Conservation (phyloP, 305 asterid genomes). For the Fraxinus baroniana region DNA sequence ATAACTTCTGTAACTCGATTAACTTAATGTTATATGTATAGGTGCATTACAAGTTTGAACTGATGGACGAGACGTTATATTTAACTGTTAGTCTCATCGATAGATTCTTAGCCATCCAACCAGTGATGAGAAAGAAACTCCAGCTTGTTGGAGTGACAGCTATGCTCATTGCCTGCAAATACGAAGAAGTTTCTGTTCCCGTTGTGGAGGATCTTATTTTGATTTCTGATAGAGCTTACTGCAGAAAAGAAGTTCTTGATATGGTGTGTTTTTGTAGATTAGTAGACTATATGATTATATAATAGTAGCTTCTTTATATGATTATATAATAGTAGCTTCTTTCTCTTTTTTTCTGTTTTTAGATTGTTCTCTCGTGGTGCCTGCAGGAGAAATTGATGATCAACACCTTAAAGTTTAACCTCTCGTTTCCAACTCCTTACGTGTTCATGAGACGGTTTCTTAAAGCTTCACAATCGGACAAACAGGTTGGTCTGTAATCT, state of each 20-base stretch:
- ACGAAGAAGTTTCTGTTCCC: conserved; percentile 77
- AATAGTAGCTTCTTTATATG: not conserved
- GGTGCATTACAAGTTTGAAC: conserved; percentile 81
- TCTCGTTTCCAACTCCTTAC: conserved; percentile 80
- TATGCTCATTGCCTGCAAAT: conserved; percentile 75
- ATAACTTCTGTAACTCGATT: not conserved
- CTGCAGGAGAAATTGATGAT: conserved; percentile 77
- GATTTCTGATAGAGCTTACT: conserved; percentile 70
- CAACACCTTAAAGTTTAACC: conserved; percentile 66
- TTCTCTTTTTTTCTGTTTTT: not conserved
- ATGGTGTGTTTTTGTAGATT: conserved; percentile 43
- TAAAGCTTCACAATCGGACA: conserved; percentile 73
- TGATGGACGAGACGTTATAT: conserved; percentile 69
- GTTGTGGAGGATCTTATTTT: conserved; percentile 65
- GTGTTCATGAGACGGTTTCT: conserved; percentile 80
- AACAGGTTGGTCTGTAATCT: conserved; percentile 40
- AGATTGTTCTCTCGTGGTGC: not conserved
- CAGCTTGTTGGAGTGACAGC: conserved; percentile 76
- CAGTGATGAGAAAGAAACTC: conserved; percentile 54
- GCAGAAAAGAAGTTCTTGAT: conserved; percentile 57
- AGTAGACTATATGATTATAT: not conserved
- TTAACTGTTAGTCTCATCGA: conserved; percentile 66
- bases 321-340: not conserved
- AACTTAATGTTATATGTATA: conserved; percentile 11
- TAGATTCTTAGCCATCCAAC: conserved; percentile 47